These are phyloP conservation scores for Gynandropsis gynandra DNA, from an alignment of 345 rosid genomes.

Conservation along the genomic window DNA sequence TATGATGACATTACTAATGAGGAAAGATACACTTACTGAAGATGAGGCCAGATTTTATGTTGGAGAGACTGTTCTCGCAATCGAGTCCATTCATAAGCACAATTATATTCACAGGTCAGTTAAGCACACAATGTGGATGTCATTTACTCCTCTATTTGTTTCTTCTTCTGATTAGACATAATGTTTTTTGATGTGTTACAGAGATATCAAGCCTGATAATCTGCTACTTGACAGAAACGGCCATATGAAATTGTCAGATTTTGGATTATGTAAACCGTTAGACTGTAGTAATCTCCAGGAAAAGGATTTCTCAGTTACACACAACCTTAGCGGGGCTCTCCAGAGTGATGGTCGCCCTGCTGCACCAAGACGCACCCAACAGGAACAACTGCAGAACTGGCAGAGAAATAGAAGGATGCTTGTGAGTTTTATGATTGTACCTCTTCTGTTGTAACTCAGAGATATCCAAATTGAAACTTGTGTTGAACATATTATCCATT, in stretches of 20 bases:
- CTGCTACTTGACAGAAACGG: conserved; percentile 88
- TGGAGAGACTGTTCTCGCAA: conserved; percentile 92
- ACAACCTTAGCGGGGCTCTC: conserved; percentile 55
- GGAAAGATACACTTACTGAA: conserved; percentile 91
- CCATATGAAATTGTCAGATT: conserved; percentile 93
- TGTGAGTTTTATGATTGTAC: conserved; percentile 38
- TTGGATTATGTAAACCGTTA: conserved; percentile 93
- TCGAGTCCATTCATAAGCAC: conserved; percentile 94
- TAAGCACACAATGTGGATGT: conserved; percentile 11
- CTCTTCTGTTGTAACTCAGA: neutral
- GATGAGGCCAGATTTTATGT: conserved; percentile 96
- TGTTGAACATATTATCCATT: conserved; percentile 11
- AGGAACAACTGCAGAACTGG: conserved; percentile 89
- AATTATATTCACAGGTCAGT: conserved; percentile 93
- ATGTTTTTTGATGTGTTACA: conserved; percentile 28
- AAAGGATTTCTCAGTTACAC: conserved; percentile 68
- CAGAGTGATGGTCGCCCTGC: conserved; percentile 77
- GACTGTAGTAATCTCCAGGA: conserved; percentile 94
- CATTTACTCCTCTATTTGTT: neutral
- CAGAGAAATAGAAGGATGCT: conserved; percentile 95
- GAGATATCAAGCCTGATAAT: conserved; percentile 98
- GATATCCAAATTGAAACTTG: neutral
- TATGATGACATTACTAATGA: conserved; percentile 98
- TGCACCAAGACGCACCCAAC: conserved; percentile 77
- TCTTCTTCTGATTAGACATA: conserved; percentile 5